Evolutionary conservation across 1,284 basidiomycete genomes (phyloP), one percentile per base, ranked within the genome.

Genomic region (Boletellus deceptivus): DNA sequence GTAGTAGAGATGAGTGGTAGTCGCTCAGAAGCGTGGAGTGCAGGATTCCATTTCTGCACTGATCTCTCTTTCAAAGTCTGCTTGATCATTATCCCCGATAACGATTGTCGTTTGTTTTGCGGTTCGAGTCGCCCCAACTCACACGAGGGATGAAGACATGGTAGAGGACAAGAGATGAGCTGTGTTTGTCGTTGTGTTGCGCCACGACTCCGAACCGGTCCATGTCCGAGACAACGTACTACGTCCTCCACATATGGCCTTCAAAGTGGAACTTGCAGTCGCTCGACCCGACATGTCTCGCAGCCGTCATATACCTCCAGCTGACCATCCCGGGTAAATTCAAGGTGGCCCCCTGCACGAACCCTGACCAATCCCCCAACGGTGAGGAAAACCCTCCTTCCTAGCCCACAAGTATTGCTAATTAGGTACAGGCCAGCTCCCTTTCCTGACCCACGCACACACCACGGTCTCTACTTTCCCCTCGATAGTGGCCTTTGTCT

Each of bases 311-410:
- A 31, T 83, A 82, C 60, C 75, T 89, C 35, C 87, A 90, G 61
- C 67, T 84, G 20, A 68, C 78, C 16, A 74, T 86, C 39, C 84
- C 87, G 2, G 83, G 80, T 11, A 72, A 77, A 56, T 91, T 86
- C 67, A 67, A 68, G 16, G 67, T 91, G 29, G 71, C 73, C 36
- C 78, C 84, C 65, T 84, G 79, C 58, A 75, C 76, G 14, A 81
- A 87, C 63, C 83, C 86, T 7, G 86, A 89, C 69, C 55, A 76
- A n/a, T 89, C 88, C 52, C 86, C 87, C n/a, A 82, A 75, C 59
- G 89, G 89, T 85, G 67, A 67, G 80, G n/a, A n/a, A n/a, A n/a
- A n/a, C 34, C 14, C 13, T 9, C 34, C 9, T 27, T 6, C 29
- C 34, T 22, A 36, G 31, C 22, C 14, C 13, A 24, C 14, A 9